Percentiles rank a stretch among this genome's conserved stretches.
phyloP scores from a whole-genome alignment of 225 moss, liverwort and hornwort species.

The Pseudoscleropodium purum region DNA sequence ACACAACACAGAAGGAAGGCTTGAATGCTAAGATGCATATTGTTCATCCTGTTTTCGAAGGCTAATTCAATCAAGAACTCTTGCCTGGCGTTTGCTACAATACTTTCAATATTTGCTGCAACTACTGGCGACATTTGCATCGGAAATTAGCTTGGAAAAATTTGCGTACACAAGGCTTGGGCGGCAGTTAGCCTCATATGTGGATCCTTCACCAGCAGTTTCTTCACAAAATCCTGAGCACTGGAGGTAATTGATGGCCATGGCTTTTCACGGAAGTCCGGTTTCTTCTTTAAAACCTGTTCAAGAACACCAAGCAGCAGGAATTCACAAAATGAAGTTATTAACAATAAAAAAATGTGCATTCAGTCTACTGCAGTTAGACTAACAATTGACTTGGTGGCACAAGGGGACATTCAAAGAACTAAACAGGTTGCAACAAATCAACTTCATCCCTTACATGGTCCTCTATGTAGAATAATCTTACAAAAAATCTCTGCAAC shows the following conservation, averaged over 20 bases:
- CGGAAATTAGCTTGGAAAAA: not conserved
- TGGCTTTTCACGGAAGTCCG: slow-evolving; percentile 76
- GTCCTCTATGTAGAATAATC: not conserved
- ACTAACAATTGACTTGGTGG: not conserved
- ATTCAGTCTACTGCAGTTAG: not conserved
- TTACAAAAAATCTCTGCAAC: not conserved
- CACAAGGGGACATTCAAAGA: not conserved
- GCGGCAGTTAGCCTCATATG: slow-evolving; percentile 82
- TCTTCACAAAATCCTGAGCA: slow-evolving; percentile 86
- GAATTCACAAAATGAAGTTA: not conserved
- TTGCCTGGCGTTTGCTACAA: not conserved
- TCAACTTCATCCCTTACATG: not conserved
- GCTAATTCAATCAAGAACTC: not conserved
- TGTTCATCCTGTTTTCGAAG: not conserved
- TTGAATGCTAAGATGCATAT: not conserved
- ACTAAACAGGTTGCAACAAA: not conserved
- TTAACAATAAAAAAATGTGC: not conserved
- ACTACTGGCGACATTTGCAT: not conserved
- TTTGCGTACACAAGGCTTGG: slow-evolving; percentile 76
- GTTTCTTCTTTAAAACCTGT: slow-evolving; percentile 82
- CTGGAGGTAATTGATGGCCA: slow-evolving; percentile 79
- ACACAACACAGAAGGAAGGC: not conserved
- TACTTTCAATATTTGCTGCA: not conserved
- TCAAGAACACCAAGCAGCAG: not conserved
- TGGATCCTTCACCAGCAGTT: slow-evolving; percentile 82